Evolutionary conservation across 1,284 basidiomycete species (phyloP).

Genomic region (Neonothopanus nambi): DNA sequence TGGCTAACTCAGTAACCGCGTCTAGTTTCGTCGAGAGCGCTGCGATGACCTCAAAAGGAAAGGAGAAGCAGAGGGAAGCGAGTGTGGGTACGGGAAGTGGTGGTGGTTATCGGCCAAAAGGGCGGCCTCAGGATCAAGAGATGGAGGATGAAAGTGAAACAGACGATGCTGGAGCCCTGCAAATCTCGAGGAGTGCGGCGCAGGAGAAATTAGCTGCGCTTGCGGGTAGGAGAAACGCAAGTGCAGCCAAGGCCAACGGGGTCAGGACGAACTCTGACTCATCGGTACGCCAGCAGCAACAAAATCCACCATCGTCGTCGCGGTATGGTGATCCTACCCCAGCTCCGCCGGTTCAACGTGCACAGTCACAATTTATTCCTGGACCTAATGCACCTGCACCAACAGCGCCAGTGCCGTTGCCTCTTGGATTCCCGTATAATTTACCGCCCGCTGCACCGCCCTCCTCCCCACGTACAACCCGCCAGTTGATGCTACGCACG

Average conservation of each 20-base stretch:
- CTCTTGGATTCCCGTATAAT: conserved; percentile 71
- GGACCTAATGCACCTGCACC: conserved; percentile 12
- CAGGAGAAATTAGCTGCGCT: conserved; percentile 60
- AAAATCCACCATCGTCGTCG: conserved; percentile 1
- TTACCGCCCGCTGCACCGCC: conserved; percentile 68
- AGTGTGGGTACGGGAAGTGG: conserved; percentile 21
- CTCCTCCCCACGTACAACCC: conserved; percentile 82
- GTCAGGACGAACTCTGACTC: conserved; percentile 16
- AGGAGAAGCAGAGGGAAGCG: conserved; percentile 23
- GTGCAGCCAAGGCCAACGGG: not conserved
- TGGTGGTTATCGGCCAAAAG: conserved; percentile 57
- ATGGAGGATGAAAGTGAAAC: conserved; percentile 69
- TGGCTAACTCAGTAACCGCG: conserved; percentile 52
- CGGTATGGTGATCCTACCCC: conserved; percentile 13
- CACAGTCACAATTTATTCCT: conserved; percentile 17
- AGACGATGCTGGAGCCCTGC: conserved; percentile 51
- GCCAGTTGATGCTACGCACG: conserved; percentile 80
- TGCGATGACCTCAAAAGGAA: conserved; percentile 15
- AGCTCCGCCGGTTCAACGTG: conserved; percentile 9
- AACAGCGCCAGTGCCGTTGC: conserved; percentile 48
- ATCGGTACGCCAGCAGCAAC: conserved; percentile 18
- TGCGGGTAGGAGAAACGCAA: conserved; percentile 39
- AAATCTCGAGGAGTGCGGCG: conserved; percentile 61
- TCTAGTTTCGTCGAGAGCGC: conserved; percentile 19
- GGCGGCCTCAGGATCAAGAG: conserved; percentile 65